Conservation (phyloP, 768 basidiomycete genomes). For the Psilocybe cyanescens region DNA sequence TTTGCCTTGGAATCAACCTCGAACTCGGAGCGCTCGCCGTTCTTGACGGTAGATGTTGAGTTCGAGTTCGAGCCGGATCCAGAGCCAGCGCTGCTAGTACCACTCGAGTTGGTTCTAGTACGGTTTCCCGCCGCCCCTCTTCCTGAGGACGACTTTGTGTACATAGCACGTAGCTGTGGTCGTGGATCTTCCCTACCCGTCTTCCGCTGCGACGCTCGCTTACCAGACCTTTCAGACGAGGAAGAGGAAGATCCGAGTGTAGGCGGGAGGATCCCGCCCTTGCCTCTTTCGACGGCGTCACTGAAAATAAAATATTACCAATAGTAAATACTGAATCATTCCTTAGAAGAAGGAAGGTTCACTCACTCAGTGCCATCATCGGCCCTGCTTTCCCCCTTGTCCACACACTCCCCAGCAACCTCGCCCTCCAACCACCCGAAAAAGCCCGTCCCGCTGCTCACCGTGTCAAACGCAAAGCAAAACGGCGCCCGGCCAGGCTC, state of each 20-base stretch:
- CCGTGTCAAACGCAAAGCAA: conserved; percentile 65
- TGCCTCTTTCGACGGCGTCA: conserved; percentile 24
- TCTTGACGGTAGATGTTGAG: neutral
- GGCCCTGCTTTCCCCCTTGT: neutral
- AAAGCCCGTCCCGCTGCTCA: conserved; percentile 44
- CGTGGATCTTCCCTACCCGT: no score
- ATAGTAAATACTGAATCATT: neutral
- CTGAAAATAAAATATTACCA: neutral
- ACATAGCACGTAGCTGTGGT: neutral
- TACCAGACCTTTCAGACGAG: no score
- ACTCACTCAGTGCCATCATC: neutral
- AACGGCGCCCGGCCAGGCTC: conserved; percentile 67
- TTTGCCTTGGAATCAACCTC: neutral
- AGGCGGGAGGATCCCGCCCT: conserved; percentile 6
- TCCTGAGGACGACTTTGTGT: neutral
- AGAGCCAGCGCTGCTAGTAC: conserved; percentile 5
- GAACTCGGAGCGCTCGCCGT: neutral
- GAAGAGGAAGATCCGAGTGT: neutral
- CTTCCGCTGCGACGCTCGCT: no score
- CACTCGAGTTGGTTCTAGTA: neutral
- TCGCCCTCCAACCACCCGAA: conserved; percentile 79
- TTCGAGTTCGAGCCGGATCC: neutral
- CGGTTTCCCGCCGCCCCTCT: neutral
- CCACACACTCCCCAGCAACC: conserved; percentile 19
- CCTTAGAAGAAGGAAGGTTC: no score